phyloP scores from a whole-genome alignment of 2,329 filamentous ascomycete species.

The Alternaria ethzedia region DNA sequence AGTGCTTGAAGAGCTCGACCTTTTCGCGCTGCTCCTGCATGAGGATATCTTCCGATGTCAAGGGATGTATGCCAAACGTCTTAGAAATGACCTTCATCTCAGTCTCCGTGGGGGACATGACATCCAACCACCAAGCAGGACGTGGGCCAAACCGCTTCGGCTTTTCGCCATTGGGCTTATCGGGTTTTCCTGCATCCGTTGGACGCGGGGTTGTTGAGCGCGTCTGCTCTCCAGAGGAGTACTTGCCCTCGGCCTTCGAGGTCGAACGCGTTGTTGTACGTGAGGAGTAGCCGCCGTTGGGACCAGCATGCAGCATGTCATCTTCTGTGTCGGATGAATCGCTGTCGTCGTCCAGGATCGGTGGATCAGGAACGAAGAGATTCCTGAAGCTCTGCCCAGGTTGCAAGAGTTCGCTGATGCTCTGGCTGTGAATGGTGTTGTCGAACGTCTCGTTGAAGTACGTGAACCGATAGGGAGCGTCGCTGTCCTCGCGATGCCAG shows the following conservation, averaged over 20 bases:
- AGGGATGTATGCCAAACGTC: constrained; percentile 91
- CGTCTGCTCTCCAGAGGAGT: constrained; percentile 50
- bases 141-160: constrained; percentile 69
- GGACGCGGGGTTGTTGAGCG: constrained; percentile 60
- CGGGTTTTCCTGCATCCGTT: constrained; percentile 43
- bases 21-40: constrained; percentile 97
- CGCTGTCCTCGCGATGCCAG: constrained; percentile 89
- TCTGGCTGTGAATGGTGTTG: constrained; percentile 94
- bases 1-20: constrained; percentile 94
- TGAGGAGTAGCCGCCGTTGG: constrained; percentile 36
- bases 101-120: constrained; percentile 85
- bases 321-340: constrained; percentile 67
- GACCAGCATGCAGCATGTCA: constrained; percentile 26
- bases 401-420: constrained; percentile 90
- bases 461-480: constrained; percentile 91
- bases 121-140: constrained; percentile 96
- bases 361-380: constrained; percentile 88
- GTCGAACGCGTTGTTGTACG: constrained; percentile 34
- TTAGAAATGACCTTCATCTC: constrained; percentile 96
- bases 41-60: constrained; percentile 96
- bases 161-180: constrained; percentile 34
- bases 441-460: constrained; percentile 99
- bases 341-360: constrained; percentile 66
- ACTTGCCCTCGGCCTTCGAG: constrained; percentile 33
- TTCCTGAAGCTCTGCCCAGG: constrained; percentile 83